These are phyloP conservation scores for Phytophthora sojae DNA, from an alignment of 352 stramenopile species.

Conservation along the genomic window DNA sequence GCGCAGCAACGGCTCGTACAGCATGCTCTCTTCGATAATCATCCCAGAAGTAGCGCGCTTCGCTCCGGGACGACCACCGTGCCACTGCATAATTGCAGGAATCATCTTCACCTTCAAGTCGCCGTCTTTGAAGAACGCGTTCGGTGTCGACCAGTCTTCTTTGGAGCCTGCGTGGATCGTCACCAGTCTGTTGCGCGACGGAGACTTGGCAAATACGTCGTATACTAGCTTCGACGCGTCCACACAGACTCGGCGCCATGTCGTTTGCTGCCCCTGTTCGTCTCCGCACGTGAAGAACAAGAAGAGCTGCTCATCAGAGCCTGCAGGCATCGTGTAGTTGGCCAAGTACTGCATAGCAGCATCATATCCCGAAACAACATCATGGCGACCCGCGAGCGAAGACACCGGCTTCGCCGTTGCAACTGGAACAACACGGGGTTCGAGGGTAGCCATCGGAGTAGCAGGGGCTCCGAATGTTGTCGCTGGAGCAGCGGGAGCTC, in stretches of 20 bases:
- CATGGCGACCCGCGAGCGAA: constrained; percentile 50
- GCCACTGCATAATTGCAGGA: constrained; percentile 73
- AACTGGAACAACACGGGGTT: constrained; percentile 6
- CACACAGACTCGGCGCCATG: constrained; percentile 58
- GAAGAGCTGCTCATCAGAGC: constrained; percentile 60
- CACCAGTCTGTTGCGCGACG: constrained; percentile 51
- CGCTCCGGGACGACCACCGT: constrained; percentile 43
- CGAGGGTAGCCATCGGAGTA: constrained; percentile 26
- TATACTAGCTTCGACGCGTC: constrained; percentile 59
- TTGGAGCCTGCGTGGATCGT: constrained; percentile 69
- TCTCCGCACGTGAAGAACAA: constrained; percentile 79
- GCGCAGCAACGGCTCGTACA: constrained; percentile 68
- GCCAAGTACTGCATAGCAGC: constrained; percentile 58
- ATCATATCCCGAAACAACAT: constrained; percentile 57
- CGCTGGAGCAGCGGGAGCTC: constrained; percentile 3
- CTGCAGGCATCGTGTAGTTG: constrained; percentile 41
- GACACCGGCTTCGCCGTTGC: background rate
- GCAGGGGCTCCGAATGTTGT: constrained; percentile 1
- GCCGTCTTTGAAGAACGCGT: constrained; percentile 65
- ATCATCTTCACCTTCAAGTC: constrained; percentile 76
- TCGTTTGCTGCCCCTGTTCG: constrained; percentile 46
- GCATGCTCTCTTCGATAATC: constrained; percentile 60
- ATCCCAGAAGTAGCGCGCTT: constrained; percentile 67
- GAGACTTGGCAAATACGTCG: constrained; percentile 64
- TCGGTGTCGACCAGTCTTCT: constrained; percentile 61